These are phyloP conservation scores for Monoraphidium neglectum DNA, from an alignment of 139 green algal genomes.

Conservation along the genomic window DNA sequence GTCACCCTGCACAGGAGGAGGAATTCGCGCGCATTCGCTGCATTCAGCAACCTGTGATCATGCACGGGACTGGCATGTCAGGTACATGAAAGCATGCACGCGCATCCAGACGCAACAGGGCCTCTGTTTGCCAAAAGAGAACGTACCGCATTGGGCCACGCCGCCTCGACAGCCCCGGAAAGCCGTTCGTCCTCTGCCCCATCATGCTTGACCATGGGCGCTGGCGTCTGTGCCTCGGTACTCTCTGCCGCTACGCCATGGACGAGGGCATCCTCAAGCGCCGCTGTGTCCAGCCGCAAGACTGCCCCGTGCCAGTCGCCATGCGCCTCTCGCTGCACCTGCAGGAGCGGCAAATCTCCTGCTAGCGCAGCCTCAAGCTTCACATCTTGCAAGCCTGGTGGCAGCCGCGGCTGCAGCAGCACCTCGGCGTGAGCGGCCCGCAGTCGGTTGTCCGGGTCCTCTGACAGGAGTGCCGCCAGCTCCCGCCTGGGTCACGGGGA, in stretches of 20 bases:
- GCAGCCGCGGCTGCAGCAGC: slow-evolving; percentile 19
- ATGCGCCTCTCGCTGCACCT: not conserved
- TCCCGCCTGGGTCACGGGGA: not conserved
- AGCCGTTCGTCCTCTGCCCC: not conserved
- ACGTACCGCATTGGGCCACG: not conserved
- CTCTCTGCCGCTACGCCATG: too few relatives aligned
- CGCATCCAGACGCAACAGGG: not conserved
- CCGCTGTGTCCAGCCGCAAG: slow-evolving; percentile 4
- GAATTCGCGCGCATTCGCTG: not conserved
- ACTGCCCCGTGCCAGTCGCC: slow-evolving; percentile 21
- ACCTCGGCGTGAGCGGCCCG: slow-evolving; percentile 13
- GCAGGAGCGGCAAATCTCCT: not conserved
- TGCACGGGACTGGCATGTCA: too few relatives aligned
- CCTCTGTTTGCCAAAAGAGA: too few relatives aligned
- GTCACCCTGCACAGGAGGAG: not conserved
- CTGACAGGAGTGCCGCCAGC: slow-evolving; percentile 14
- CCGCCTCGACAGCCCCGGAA: not conserved
- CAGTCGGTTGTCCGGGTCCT: slow-evolving; percentile 28
- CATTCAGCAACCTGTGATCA: too few relatives aligned
- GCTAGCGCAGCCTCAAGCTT: not conserved
- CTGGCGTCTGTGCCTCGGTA: slow-evolving; percentile 4
- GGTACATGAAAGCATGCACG: too few relatives aligned
- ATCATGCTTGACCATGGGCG: not conserved
- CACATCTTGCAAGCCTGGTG: not conserved
- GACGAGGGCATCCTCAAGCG: not conserved